Conservation (phyloP, 2,329 filamentous ascomycete genomes). For the Metarhizium robertsii region DNA sequence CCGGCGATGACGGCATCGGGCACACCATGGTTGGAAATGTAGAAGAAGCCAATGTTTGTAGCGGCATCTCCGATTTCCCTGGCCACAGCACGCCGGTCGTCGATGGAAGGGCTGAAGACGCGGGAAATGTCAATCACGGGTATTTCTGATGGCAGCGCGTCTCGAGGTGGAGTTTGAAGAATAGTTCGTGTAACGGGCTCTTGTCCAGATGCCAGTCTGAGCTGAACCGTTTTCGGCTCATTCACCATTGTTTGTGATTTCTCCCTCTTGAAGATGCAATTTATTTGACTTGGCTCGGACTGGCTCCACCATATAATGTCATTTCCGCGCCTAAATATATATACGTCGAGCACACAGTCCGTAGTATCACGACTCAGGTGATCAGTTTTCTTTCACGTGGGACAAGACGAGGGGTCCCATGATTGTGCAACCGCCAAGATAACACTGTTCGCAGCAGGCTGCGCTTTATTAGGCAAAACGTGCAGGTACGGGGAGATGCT, state of each 20-base stretch:
- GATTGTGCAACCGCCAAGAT: too few species aligned
- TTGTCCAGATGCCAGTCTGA: slow-evolving; percentile 26
- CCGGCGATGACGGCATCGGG: slow-evolving; percentile 11
- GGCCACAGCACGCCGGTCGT: slow-evolving; percentile 29
- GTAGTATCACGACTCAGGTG: neutral
- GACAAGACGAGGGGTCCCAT: neutral
- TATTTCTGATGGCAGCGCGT: slow-evolving; percentile 33
- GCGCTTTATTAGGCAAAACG: too few species aligned
- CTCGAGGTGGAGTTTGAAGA: slow-evolving; percentile 24
- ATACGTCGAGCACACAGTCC: neutral
- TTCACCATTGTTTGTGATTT: neutral
- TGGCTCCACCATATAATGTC: neutral
- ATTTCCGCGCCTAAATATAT: neutral
- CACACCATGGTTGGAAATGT: slow-evolving; percentile 42
- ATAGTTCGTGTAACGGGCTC: slow-evolving; percentile 28
- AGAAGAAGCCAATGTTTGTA: slow-evolving; percentile 45
- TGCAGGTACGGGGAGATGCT: too few species aligned
- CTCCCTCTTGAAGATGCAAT: neutral
- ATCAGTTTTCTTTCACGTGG: neutral
- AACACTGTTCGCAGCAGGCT: too few species aligned
- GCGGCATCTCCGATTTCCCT: slow-evolving; percentile 33
- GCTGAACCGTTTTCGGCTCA: slow-evolving; percentile 5
- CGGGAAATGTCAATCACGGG: slow-evolving; percentile 42
- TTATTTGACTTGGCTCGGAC: neutral
- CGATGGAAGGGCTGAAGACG: slow-evolving; percentile 26